Base-by-base conservation (phyloP, 2,329 filamentous ascomycete genomes). In the Penicillium digitatum region DNA sequence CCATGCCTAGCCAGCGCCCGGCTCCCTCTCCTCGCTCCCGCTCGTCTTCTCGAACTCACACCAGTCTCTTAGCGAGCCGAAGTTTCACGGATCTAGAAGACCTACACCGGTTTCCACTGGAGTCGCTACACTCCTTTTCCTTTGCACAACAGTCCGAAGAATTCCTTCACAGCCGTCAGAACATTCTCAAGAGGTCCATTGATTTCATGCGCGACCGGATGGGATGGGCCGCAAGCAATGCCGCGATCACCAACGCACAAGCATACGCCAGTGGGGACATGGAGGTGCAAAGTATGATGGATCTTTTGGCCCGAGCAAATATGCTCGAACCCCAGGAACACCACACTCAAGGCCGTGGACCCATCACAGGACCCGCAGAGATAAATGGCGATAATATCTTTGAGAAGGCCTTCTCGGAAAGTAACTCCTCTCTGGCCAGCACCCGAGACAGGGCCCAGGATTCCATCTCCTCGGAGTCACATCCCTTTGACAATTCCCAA, bases 61-160 rank as follows among this genome's bases (percentile, higher is more conserved):
- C 80, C 42, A 75, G 79, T 46, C 79, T 81, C 16, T 69, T 85
- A 26, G 77, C 82, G n/a, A 86, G 81, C 6, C 86, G 87, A 24
- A 78, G 81, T 20, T 91, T 90, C 22, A 90, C 90, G 24, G 83
- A 77, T 7, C 67, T 88, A 39, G 94, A 97, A 77, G 94, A 99
- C 69, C 82, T 99, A 43, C 87, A 87, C 43, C 87, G 92, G 48
- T 99, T 99, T 70, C 93, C 94, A 1, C 90, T 90, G 64, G 94
- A 99, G 71, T 99, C 94, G 6, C 79, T 99, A 44, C 94, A 99
- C 74, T 99, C 94, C 1, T 99, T 99, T 76, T 97, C 93, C 12
- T 99, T 99, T 73, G 90, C 94, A 38, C 90, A 95, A 64, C 92
- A 96, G 74, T 93, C 92, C 3, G 92, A 96, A 68, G 93, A 97